Evolutionary conservation across 164 flowering plant genomes (phyloP).

Genomic region (Macadamia tetraphylla): DNA sequence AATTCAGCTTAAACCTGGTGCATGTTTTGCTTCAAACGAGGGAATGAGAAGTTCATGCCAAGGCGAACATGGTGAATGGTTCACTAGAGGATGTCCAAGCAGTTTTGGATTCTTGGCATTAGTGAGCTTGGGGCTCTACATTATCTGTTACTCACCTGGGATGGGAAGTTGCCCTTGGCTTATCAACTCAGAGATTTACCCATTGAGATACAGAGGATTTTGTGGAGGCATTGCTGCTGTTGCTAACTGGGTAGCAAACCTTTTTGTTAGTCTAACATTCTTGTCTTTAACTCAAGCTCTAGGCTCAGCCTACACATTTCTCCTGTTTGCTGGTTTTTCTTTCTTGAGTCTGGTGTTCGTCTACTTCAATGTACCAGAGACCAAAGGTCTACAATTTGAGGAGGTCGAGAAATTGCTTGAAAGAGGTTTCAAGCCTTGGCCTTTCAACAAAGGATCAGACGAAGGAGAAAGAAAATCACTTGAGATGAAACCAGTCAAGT

Average conservation of each 20-base stretch:
- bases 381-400: slow-evolving; percentile 58
- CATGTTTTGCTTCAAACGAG: slow-evolving; percentile 39
- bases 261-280: slow-evolving; percentile 61
- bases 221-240: slow-evolving; percentile 91
- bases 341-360: slow-evolving; percentile 24
- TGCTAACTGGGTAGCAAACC: slow-evolving; percentile 72
- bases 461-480: background rate
- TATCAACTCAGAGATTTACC: background rate
- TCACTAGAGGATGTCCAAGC: slow-evolving; percentile 70
- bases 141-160: slow-evolving; percentile 55
- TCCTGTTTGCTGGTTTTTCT: slow-evolving; percentile 56
- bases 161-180: background rate
- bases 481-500: too few relatives aligned
- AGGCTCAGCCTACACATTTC: slow-evolving; percentile 66
- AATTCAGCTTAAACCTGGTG: slow-evolving; percentile 57
- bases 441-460: background rate
- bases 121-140: slow-evolving; percentile 53
- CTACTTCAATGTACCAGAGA: slow-evolving; percentile 51
- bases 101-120: slow-evolving; percentile 57
- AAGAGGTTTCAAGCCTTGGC: slow-evolving; percentile 27
- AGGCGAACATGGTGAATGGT: slow-evolving; percentile 41
- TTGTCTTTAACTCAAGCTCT: slow-evolving; percentile 52
- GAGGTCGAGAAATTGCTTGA: slow-evolving; percentile 62
- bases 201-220: slow-evolving; percentile 33
- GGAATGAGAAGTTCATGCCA: slow-evolving; percentile 22